phyloP scores from a whole-genome alignment of 164 flowering plant genomes.

The Amborella trichopoda region DNA sequence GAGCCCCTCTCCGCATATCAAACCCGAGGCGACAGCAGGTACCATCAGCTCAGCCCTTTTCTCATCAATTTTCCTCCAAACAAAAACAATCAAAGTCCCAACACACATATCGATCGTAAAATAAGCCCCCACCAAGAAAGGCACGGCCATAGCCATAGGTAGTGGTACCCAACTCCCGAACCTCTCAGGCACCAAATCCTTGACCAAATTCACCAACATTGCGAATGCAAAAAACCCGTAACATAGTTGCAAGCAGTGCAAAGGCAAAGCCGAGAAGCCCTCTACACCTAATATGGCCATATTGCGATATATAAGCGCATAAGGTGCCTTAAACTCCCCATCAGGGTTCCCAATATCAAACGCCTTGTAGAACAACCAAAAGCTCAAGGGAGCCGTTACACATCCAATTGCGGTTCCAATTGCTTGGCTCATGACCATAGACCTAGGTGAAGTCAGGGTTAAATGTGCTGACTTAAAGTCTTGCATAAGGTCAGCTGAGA shows the following conservation, averaged over 20 bases:
- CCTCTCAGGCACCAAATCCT: constrained; percentile 36
- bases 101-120: constrained; percentile 91
- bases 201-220: constrained; percentile 37
- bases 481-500: constrained; percentile 82
- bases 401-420: constrained; percentile 89
- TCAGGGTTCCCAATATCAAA: constrained; percentile 78
- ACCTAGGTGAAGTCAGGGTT: constrained; percentile 75
- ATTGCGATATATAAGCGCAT: constrained; percentile 74
- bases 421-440: constrained; percentile 76
- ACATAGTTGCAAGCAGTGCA: constrained; percentile 73
- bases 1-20: constrained; percentile 26
- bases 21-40: constrained; percentile 39
- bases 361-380: constrained; percentile 84
- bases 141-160: constrained; percentile 98
- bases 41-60: constrained; percentile 45
- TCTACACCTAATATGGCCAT: constrained; percentile 86
- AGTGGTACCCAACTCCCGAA: constrained; percentile 62
- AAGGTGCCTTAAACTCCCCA: constrained; percentile 85
- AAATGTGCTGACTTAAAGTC: constrained; percentile 88
- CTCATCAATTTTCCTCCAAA: constrained; percentile 52
- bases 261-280: constrained; percentile 86
- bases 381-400: constrained; percentile 75
- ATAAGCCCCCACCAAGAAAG: constrained; percentile 76
- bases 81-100: constrained; percentile 69
- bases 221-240: constrained; percentile 73